Base-by-base conservation (phyloP, 768 basidiomycete species). In the Naganishia vaughanmartiniae region DNA sequence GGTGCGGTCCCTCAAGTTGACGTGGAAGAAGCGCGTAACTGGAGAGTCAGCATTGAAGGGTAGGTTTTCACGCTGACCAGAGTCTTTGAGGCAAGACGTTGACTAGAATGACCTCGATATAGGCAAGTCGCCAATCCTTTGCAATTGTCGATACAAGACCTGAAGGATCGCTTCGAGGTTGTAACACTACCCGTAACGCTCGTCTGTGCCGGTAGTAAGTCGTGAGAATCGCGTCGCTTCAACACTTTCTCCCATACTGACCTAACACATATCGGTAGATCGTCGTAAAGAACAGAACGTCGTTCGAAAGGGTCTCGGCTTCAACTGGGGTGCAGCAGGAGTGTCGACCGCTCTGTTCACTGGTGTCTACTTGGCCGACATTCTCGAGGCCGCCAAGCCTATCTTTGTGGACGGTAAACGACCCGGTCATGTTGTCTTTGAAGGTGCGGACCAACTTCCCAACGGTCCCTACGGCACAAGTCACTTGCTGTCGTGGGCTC, bases 241-340 rank as follows among this genome's bases (percentile, higher is more conserved):
- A 51, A 39, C 31, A 3, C 15, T 42, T 53, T n/a, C n/a, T n/a
- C 0, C 26, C 24, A 14, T 51, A 28, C 58, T 57, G 24, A 53
- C 4, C n/a, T 10, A 4, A 42, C 21, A 19, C 24, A 15, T 33
- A 21, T 51, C 15, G 28, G 19, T 51, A 69, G 68, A 88, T 76
- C 79, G 88, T 1, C 81, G 88, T 31, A 88, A 87, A 75, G 87
- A 89, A 74, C 88, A 89, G 75, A 89, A 89, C 73, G 80, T 87
- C 55, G 83, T 87, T 36, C 82, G 82, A 19, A 85, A 88, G 76
- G 83, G 84, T 10, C 82, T 87, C 31, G 65, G 72, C 3, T 77
- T 78, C 70, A 73, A 72, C 54, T 76, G 74, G 75, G 74, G 75
- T 48, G 56, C 78, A 17, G 74, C 54, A 14, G 74, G 71, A 1